These are phyloP conservation scores for Zygoascus meyerae DNA, from an alignment of 1,139 yeast genomes.

Conservation along the genomic window DNA sequence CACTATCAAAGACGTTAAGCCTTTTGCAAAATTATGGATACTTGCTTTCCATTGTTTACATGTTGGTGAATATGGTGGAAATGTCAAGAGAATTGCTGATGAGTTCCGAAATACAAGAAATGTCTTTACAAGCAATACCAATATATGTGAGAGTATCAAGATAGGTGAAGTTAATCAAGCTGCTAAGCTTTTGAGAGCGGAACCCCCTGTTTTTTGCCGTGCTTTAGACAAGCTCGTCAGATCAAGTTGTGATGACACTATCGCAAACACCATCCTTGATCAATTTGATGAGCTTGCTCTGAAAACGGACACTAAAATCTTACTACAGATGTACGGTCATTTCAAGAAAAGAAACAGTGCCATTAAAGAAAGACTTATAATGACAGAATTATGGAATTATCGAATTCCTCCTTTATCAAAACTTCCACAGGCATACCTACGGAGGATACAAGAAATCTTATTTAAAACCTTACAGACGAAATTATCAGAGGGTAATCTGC, in stretches of 20 bases:
- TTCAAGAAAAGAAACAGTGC: conserved; percentile 8
- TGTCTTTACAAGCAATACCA: conserved; percentile 8
- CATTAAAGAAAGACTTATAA: conserved; percentile 2
- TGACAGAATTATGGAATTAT: neutral
- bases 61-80: conserved; percentile 12
- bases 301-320: conserved; percentile 8
- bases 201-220: conserved; percentile 11
- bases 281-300: conserved; percentile 3
- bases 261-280: neutral
- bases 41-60: conserved; percentile 13
- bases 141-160: conserved; percentile 10
- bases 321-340: conserved; percentile 13
- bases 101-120: conserved; percentile 4
- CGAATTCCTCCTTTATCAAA: conserved; percentile 2
- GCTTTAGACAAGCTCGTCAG: conserved; percentile 12
- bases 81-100: conserved; percentile 7
- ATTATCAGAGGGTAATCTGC: neutral
- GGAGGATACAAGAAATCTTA: neutral
- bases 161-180: conserved; percentile 2
- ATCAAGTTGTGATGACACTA: conserved; percentile 7
- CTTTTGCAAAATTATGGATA: conserved; percentile 9
- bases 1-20: conserved; percentile 9
- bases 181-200: conserved; percentile 1
- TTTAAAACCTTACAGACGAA: neutral
- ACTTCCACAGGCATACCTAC: neutral